Evolutionary conservation across 2,329 filamentous ascomycete species (phyloP).

Genomic region (Verticillium dahliae): DNA sequence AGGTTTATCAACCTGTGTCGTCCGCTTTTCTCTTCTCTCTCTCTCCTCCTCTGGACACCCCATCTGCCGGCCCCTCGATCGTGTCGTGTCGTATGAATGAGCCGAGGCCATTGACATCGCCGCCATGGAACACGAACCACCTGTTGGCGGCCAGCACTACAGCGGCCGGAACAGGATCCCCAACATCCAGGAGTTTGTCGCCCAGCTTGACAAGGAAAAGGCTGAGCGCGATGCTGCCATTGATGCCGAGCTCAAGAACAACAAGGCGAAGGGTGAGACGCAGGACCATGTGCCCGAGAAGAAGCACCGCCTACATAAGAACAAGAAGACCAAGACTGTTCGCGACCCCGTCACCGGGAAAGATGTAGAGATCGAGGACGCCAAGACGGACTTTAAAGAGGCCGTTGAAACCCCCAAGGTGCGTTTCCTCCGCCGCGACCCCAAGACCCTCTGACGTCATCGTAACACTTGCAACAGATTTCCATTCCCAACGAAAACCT

Average conservation of each 20-base stretch:
- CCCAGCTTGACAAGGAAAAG: slow-evolving; percentile 74
- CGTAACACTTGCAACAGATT: slow-evolving; percentile 40
- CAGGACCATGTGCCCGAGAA: slow-evolving; percentile 32
- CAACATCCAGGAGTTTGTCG: slow-evolving; percentile 78
- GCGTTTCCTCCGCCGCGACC: slow-evolving; percentile 7
- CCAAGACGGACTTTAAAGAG: slow-evolving; percentile 61
- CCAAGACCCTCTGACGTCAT: neutral
- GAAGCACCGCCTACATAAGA: slow-evolving; percentile 21
- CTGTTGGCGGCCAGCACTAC: slow-evolving; percentile 61
- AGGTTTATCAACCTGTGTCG: too few relatives aligned
- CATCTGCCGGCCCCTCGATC: neutral
- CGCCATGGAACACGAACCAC: slow-evolving; percentile 23
- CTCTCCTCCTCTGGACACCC: neutral
- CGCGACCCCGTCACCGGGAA: slow-evolving; percentile 85
- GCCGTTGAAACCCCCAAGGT: slow-evolving; percentile 67
- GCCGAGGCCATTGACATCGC: neutral
- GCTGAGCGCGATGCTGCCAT: slow-evolving; percentile 65
- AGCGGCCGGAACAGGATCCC: slow-evolving; percentile 79
- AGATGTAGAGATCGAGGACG: slow-evolving; percentile 80
- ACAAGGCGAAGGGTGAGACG: slow-evolving; percentile 27
- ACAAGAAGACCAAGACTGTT: slow-evolving; percentile 58
- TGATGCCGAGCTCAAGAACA: slow-evolving; percentile 45
- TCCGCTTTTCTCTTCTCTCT: neutral
- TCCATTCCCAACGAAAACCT: slow-evolving; percentile 88
- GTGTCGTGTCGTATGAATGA: neutral